Evolutionary conservation across 305 asterid genomes (phyloP).

Genomic region (Fraxinus greggii): DNA sequence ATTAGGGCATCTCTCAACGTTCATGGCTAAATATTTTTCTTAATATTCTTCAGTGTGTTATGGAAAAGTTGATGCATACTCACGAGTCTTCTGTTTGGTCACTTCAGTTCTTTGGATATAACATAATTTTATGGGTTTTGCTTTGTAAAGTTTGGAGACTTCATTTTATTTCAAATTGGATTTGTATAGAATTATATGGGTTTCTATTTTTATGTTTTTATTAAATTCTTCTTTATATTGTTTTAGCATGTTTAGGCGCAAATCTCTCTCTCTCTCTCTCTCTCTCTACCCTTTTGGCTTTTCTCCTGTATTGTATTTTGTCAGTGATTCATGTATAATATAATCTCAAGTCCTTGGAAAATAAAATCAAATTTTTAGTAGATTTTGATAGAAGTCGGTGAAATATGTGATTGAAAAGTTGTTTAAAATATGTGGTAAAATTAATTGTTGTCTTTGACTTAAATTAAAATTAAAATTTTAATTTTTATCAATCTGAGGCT

Average conservation of each 20-base stretch:
- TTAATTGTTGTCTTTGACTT: too few species aligned
- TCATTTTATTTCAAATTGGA: neutral
- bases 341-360: too few species aligned
- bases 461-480: too few species aligned
- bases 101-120: neutral
- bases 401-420: too few species aligned
- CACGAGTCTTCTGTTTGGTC: neutral
- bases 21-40: neutral
- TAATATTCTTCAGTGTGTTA: neutral
- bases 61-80: neutral
- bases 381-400: too few species aligned
- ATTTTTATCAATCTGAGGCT: too few species aligned
- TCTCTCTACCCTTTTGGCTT: neutral
- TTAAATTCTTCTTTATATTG: too few species aligned
- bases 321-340: neutral
- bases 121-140: neutral
- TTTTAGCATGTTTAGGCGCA: too few species aligned
- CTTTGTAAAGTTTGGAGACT: neutral
- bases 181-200: neutral
- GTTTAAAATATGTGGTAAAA: too few species aligned
- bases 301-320: neutral
- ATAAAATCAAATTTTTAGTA: too few species aligned
- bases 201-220: neutral
- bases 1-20: neutral
- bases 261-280: too few species aligned